Evolutionary conservation across 345 rosid genomes (phyloP), one percentile per base, ranked within the genome.

Genomic region (Gossypium stocksii): DNA sequence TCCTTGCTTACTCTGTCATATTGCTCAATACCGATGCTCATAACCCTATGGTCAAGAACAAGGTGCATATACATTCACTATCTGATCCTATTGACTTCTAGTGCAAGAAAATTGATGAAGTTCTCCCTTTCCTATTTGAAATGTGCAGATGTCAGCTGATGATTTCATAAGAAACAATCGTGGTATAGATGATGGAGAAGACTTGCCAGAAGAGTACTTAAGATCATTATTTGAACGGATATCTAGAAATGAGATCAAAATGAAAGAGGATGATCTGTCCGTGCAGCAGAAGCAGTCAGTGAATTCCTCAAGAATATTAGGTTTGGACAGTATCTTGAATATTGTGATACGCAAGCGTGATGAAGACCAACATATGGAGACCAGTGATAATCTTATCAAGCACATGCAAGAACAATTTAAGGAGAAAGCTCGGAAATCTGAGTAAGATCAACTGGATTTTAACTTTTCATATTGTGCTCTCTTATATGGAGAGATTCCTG

Each of bases 391-490:
- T 83, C 97, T 93, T 76, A 89, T 96, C 67, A 93, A 93, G 76
- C 97, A 86, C 77, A 93, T 96, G 99, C 99, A 96, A 85, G 99
- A 93, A 80, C 94, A 91, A 75, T 96, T 93, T 76, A 96, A 96
- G 84, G 99, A 96, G 82, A 91, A 90, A 77, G 98, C 98, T 83
- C 97, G 93, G 70, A 93, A 91, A 85, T 90, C 99, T 43, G 98
- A 96, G 99, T 96, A 90, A 87, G 98, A 83, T 77, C 73, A 75
- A 38, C 53, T 75, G 65, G 2, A 14, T 53, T 52, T 75, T 76
- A 61, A 17, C 16, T 60, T 67, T 46, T 48, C 48, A 23, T 72
- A 16, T 58, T 58, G 53, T 43, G 19, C 56, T 46, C 6, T 23
- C 25, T n/a, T 7, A 45, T 7, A 45, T 45, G 54, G 54, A 13